Evolutionary conservation across 2,329 filamentous ascomycete genomes (phyloP).

Genomic region (Mycosphaerella arachidis): DNA sequence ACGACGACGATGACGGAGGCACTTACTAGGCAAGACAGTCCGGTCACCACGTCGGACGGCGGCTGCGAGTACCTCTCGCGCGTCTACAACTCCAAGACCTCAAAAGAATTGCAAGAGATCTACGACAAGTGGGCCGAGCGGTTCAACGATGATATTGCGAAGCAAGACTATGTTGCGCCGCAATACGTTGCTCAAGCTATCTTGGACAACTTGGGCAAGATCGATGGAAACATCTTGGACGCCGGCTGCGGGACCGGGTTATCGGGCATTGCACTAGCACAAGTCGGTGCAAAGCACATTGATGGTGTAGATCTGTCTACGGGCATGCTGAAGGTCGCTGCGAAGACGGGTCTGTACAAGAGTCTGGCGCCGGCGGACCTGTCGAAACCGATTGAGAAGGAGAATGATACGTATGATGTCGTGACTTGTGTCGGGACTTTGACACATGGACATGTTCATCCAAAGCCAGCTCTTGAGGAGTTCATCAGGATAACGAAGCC

Average conservation of each 20-base stretch:
- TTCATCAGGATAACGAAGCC: slow-evolving; percentile 47
- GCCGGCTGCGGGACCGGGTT: slow-evolving; percentile 55
- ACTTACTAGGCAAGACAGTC: background rate
- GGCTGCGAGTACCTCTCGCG: background rate
- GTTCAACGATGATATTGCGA: slow-evolving; percentile 42
- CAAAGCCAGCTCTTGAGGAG: slow-evolving; percentile 44
- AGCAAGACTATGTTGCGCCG: slow-evolving; percentile 41
- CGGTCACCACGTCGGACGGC: background rate
- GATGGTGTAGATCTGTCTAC: slow-evolving; percentile 51
- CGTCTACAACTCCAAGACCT: slow-evolving; percentile 8
- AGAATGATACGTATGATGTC: slow-evolving; percentile 45
- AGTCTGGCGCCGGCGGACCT: slow-evolving; percentile 45
- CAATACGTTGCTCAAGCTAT: slow-evolving; percentile 14
- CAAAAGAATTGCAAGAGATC: slow-evolving; percentile 27
- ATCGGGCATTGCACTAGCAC: slow-evolving; percentile 46
- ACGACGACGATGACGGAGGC: background rate
- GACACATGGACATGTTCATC: slow-evolving; percentile 52
- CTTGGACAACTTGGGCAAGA: slow-evolving; percentile 9
- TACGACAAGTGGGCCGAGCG: slow-evolving; percentile 47
- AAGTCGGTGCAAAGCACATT: slow-evolving; percentile 43
- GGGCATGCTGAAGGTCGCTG: slow-evolving; percentile 50
- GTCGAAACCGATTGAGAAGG: slow-evolving; percentile 39
- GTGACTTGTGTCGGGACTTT: slow-evolving; percentile 53
- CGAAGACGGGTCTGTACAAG: slow-evolving; percentile 45
- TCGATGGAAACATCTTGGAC: slow-evolving; percentile 37